Evolutionary conservation across 2,329 filamentous ascomycete species (phyloP).

Genomic region (Aureobasidium sp.): DNA sequence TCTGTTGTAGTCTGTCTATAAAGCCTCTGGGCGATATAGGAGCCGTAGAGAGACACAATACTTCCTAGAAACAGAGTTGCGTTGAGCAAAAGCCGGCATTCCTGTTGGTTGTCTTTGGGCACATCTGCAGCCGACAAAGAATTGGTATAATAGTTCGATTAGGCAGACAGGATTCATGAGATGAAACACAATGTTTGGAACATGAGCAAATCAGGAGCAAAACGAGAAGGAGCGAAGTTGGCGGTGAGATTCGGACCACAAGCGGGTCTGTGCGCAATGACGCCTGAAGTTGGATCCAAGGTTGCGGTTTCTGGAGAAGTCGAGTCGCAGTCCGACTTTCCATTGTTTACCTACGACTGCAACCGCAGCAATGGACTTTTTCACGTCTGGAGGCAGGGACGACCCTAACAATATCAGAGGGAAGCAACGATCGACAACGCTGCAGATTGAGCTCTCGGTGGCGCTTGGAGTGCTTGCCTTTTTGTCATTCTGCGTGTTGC

Average conservation of each 20-base stretch:
- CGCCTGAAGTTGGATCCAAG: not conserved
- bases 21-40: no score
- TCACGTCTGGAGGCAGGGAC: conserved; percentile 17
- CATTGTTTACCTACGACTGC: conserved; percentile 2
- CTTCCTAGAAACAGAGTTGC: no score
- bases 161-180: not conserved
- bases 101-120: no score
- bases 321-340: not conserved
- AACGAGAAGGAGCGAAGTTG: no score
- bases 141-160: not conserved
- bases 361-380: conserved; percentile 16
- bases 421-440: conserved; percentile 25
- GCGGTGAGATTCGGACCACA: no score
- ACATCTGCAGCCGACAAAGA: no score
- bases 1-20: no score
- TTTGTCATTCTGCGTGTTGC: conserved; percentile 69
- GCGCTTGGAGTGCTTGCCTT: conserved; percentile 63
- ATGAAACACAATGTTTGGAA: not conserved
- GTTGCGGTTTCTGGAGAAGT: not conserved
- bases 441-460: conserved; percentile 65
- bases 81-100: no score
- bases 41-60: no score
- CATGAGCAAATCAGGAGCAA: not conserved
- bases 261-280: not conserved
- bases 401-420: not conserved